Percentiles rank a stretch among this genome's conserved stretches.
phyloP scores from a whole-genome alignment of 257 asterid species.

The Ilex aquifolium region DNA sequence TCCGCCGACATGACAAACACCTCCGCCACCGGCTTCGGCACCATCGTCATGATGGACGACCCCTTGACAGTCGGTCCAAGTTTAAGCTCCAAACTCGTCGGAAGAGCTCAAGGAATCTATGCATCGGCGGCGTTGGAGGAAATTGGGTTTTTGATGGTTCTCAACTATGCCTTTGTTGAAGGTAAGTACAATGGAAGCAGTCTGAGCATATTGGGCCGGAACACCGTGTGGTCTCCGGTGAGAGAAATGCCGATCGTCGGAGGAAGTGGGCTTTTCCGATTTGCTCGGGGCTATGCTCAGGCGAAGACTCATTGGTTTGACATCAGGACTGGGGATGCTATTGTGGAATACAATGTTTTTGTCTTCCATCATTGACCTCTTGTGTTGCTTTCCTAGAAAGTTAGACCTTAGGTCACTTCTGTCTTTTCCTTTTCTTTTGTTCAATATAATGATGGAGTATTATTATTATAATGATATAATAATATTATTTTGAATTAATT shows the following conservation, averaged over 20 bases:
- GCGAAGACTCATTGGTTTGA: slow-evolving; percentile 19
- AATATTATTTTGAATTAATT: too few relatives aligned
- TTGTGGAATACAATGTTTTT: slow-evolving; percentile 27
- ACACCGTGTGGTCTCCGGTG: slow-evolving; percentile 1
- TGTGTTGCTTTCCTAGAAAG: background rate
- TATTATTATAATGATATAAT: too few relatives aligned
- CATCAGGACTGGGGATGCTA: slow-evolving; percentile 20
- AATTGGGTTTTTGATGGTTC: slow-evolving; percentile 14
- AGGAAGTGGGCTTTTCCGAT: slow-evolving; percentile 30
- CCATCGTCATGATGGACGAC: slow-evolving; percentile 26
- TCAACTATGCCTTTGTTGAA: slow-evolving; percentile 24
- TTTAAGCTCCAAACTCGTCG: slow-evolving; percentile 22
- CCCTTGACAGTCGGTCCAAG: slow-evolving; percentile 25
- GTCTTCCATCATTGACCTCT: slow-evolving; percentile 24
- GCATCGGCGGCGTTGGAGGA: slow-evolving; percentile 17
- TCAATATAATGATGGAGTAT: too few relatives aligned
- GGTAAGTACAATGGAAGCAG: slow-evolving; percentile 36
- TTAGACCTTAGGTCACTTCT: too few relatives aligned
- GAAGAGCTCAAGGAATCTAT: slow-evolving; percentile 33
- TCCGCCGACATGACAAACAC: slow-evolving; percentile 21
- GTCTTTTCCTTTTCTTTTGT: too few relatives aligned
- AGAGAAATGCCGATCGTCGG: slow-evolving; percentile 35
- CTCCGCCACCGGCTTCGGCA: slow-evolving; percentile 19
- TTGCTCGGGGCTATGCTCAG: slow-evolving; percentile 27
- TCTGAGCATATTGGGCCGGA: slow-evolving; percentile 27